Percentiles rank a stretch among this genome's conserved stretches.
phyloP scores from a whole-genome alignment of 371 early-diverging fungal genomes.

The Rhizopus delemar region DNA sequence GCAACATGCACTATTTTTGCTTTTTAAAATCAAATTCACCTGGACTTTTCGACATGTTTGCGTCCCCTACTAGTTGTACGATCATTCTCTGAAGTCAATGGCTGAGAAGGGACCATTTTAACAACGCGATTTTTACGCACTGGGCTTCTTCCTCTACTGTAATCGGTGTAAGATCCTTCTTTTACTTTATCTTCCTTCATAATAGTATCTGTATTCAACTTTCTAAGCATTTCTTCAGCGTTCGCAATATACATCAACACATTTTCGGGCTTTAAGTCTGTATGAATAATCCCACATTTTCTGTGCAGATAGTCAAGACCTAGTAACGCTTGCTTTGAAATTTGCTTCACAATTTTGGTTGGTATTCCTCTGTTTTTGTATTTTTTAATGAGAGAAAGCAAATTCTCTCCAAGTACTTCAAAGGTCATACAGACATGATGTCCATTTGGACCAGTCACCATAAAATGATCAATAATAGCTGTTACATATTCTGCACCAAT shows the following conservation, averaged over 20 bases:
- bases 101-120: conserved; percentile 43
- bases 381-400: conserved; percentile 80
- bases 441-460: conserved; percentile 88
- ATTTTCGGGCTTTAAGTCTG: conserved; percentile 98
- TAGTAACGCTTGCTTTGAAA: conserved; percentile 83
- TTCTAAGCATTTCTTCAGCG: conserved; percentile 68
- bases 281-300: conserved; percentile 96
- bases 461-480: conserved; percentile 87
- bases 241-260: conserved; percentile 88
- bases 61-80: background rate
- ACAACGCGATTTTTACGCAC: conserved; percentile 27
- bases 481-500: conserved; percentile 75
- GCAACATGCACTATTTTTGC: too few relatives aligned
- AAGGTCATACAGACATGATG: conserved; percentile 96
- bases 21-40: background rate
- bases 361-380: conserved; percentile 87
- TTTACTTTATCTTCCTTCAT: background rate
- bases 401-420: conserved; percentile 95
- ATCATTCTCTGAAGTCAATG: conserved; percentile 27
- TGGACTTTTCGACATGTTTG: background rate
- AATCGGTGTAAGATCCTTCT: conserved; percentile 2
- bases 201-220: conserved; percentile 7
- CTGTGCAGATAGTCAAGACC: conserved; percentile 93
- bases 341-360: conserved; percentile 80
- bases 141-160: conserved; percentile 38